These are phyloP conservation scores for Sideroxylon spinosum DNA, from an alignment of 179 eudicot genomes.

Conservation along the genomic window DNA sequence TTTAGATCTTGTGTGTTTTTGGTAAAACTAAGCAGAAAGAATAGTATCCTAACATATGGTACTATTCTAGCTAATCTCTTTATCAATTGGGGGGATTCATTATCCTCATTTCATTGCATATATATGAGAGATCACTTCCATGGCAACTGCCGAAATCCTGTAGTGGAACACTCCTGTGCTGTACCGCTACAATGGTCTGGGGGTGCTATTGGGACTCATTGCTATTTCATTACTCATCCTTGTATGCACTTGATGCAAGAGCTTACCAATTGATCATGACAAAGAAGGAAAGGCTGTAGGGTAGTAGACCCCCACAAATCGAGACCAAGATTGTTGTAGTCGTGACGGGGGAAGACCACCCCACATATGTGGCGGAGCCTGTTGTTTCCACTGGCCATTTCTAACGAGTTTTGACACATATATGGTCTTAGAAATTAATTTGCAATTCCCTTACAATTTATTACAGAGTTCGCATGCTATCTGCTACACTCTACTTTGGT, in stretches of 20 bases:
- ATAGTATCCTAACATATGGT: not conserved
- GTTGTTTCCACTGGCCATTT: not conserved
- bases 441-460: too few relatives aligned
- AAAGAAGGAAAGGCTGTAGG: not conserved
- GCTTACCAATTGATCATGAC: not conserved
- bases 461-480: too few relatives aligned
- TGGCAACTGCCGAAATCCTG: not conserved
- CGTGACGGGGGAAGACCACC: constrained; percentile 22
- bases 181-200: constrained; percentile 18
- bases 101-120: not conserved
- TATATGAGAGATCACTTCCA: not conserved
- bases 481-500: too few relatives aligned
- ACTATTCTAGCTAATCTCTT: not conserved
- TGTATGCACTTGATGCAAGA: not conserved
- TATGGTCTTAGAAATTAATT: too few relatives aligned
- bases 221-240: constrained; percentile 8
- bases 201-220: constrained; percentile 13
- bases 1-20: not conserved
- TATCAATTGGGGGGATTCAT: not conserved
- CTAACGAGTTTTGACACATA: not conserved
- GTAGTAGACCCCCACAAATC: too few relatives aligned
- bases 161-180: constrained; percentile 17
- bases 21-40: not conserved
- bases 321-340: constrained; percentile 17
- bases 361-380: constrained; percentile 16